Conservation (phyloP, 2,329 filamentous ascomycete genomes). For the Exophiala oligosperma region DNA sequence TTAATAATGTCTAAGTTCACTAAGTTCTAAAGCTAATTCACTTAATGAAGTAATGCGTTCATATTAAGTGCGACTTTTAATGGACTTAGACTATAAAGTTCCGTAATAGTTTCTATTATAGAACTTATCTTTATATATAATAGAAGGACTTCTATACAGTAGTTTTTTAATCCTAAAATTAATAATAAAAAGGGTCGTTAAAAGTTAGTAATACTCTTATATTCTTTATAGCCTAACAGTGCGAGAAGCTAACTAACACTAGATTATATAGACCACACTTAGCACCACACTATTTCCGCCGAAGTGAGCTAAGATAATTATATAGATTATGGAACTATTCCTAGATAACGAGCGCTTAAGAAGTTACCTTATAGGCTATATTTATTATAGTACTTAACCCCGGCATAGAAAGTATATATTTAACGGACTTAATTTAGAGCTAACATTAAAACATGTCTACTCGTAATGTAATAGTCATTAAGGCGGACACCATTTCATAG, state of each 20-base stretch:
- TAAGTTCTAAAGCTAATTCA: slow-evolving; percentile 3
- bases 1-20: not conserved
- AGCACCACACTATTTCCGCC: not conserved
- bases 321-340: too few species aligned
- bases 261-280: not conserved
- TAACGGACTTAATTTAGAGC: not conserved
- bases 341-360: not conserved
- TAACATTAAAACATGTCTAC: not conserved
- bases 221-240: not conserved
- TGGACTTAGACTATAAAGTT: not conserved
- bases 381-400: not conserved
- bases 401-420: not conserved
- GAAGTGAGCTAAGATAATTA: not conserved
- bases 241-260: not conserved
- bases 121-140: not conserved
- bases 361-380: not conserved
- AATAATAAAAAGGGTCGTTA: not conserved
- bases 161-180: not conserved
- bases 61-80: not conserved
- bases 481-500: slow-evolving; percentile 2
- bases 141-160: not conserved
- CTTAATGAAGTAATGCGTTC: slow-evolving; percentile 2
- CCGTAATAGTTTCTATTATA: not conserved
- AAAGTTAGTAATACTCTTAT: not conserved
- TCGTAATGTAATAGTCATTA: not conserved